A percentile compares a stretch with the other conserved stretches of the same genome.
phyloP scores from a whole-genome alignment of 176 grass and related monocot genomes.

The Eremochloa ophiuroides region DNA sequence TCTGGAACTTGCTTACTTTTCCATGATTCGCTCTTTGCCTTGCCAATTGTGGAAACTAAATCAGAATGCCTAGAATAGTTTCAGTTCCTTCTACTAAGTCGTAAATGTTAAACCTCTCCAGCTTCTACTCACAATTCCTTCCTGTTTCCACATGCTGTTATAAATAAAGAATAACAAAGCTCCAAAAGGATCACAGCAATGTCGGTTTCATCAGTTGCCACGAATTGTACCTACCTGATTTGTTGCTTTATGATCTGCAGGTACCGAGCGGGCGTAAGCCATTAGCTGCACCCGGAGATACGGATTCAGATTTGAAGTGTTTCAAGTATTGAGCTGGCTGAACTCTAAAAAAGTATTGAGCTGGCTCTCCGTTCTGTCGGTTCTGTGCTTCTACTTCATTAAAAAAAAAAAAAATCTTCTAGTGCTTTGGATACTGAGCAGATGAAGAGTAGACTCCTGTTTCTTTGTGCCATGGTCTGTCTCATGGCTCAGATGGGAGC shows the following conservation, averaged over 20 bases:
- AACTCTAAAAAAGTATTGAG: no score
- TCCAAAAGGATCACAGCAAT: neutral
- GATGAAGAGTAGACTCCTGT: conserved; percentile 29
- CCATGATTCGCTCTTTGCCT: neutral
- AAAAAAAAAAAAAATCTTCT: neutral
- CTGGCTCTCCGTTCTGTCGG: neutral
- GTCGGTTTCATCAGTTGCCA: neutral
- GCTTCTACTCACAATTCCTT: neutral
- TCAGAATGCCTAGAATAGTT: neutral
- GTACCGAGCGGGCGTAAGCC: neutral
- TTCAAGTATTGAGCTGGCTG: no score
- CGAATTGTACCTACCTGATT: neutral
- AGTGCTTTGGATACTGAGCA: neutral
- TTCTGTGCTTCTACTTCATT: neutral
- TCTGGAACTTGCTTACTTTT: neutral
- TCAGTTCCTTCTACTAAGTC: neutral
- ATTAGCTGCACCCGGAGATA: neutral
- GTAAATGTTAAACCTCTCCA: neutral
- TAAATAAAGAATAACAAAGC: neutral
- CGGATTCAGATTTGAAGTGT: conserved; percentile 27
- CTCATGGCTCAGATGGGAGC: conserved; percentile 48
- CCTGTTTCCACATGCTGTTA: neutral
- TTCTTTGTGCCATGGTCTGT: conserved; percentile 31
- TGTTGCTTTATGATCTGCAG: conserved; percentile 38
- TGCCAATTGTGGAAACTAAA: neutral